phyloP scores from a whole-genome alignment of 2,329 filamentous ascomycete genomes.

The Aspergillus clavatus region DNA sequence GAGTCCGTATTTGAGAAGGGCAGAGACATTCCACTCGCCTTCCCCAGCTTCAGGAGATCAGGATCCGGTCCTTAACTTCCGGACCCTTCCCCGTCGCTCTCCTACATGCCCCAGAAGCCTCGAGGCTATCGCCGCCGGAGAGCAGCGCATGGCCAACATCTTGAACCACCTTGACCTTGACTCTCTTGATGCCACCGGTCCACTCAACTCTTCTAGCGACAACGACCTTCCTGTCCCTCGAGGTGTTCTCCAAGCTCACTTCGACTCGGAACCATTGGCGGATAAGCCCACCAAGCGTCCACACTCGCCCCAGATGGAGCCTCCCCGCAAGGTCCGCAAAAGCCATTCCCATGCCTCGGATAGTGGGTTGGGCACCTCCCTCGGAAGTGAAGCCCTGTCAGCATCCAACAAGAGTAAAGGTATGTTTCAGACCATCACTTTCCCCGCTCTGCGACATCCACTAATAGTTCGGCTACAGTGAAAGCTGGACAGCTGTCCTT shows the following conservation, averaged over 20 bases:
- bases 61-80: constrained; percentile 42
- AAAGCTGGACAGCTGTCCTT: constrained; percentile 23
- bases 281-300: constrained; percentile 30
- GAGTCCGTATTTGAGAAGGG: constrained; percentile 59
- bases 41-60: constrained; percentile 36
- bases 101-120: constrained; percentile 54
- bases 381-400: constrained; percentile 51
- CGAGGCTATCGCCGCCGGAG: constrained; percentile 65
- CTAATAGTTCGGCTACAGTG: constrained; percentile 15
- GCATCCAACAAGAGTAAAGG: constrained; percentile 46
- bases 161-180: constrained; percentile 61
- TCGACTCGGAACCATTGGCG: constrained; percentile 41
- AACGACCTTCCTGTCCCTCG: constrained; percentile 57
- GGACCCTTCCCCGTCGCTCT: constrained; percentile 57
- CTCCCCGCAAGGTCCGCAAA: constrained; percentile 46
- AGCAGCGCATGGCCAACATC: constrained; percentile 63
- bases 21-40: constrained; percentile 57
- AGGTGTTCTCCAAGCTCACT: constrained; percentile 54
- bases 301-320: constrained; percentile 34
- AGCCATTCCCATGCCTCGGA: constrained; percentile 71
- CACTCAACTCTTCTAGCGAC: constrained; percentile 44
- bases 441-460: constrained; percentile 29
- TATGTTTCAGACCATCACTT: constrained; percentile 35
- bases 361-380: constrained; percentile 80
- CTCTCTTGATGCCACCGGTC: constrained; percentile 44